Percentiles rank a stretch among this genome's conserved stretches.
Evolutionary conservation across 441 rosid genomes (phyloP).

Genomic region (Syzygium syzygioides): DNA sequence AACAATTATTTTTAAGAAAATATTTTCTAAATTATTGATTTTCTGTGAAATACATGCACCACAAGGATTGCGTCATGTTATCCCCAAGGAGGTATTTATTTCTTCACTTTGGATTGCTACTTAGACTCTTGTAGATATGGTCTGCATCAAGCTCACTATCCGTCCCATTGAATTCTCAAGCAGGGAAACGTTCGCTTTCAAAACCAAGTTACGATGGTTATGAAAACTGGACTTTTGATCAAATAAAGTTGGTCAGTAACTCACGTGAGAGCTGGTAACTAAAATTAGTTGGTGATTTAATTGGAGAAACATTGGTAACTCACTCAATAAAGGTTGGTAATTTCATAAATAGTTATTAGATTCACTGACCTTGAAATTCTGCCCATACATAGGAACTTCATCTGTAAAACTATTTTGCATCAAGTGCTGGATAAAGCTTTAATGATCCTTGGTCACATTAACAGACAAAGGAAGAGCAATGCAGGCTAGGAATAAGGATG

Average conservation of each 20-base stretch:
- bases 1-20: fast-evolving
- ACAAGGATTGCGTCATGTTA: too few relatives aligned
- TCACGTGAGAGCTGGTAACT: background rate
- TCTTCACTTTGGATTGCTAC: background rate
- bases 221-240: background rate
- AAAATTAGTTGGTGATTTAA: background rate
- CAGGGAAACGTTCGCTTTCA: background rate
- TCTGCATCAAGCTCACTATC: background rate
- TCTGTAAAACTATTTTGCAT: background rate
- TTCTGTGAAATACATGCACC: fast-evolving
- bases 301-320: too few relatives aligned
- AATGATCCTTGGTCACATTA: background rate
- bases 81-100: background rate
- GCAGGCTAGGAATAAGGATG: background rate
- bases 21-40: background rate
- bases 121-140: background rate
- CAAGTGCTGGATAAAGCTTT: background rate
- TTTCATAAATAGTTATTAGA: background rate
- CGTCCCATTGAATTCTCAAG: background rate
- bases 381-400: background rate
- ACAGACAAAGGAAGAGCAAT: background rate
- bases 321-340: background rate
- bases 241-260: background rate
- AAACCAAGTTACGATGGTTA: background rate
- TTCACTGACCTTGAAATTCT: background rate